phyloP scores from a whole-genome alignment of 306 rosid species.

The Oxytropis ochrocephala region DNA sequence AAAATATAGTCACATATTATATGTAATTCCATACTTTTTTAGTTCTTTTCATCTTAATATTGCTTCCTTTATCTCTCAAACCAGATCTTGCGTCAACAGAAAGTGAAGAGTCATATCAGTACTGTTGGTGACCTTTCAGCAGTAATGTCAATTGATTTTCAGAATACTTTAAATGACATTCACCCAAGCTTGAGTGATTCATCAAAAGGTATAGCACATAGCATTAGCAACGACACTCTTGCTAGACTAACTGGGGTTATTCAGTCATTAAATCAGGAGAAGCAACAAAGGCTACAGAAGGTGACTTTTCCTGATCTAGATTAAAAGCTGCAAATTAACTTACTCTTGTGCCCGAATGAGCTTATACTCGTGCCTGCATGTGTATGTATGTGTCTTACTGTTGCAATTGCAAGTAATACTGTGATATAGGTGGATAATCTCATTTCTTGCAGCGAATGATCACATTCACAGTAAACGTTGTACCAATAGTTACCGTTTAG shows the following conservation, averaged over 20 bases:
- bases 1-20: not conserved
- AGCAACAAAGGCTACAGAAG: conserved; percentile 69
- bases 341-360: not conserved
- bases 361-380: not conserved
- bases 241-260: conserved; percentile 65
- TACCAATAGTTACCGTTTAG: not conserved
- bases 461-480: not conserved
- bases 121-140: conserved; percentile 53
- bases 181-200: conserved; percentile 73
- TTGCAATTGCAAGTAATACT: not conserved
- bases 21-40: not conserved
- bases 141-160: conserved; percentile 66
- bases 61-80: conserved; percentile 6
- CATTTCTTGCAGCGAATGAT: not conserved
- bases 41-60: not conserved
- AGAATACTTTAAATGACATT: conserved; percentile 45
- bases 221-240: conserved; percentile 81
- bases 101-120: conserved; percentile 47
- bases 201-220: conserved; percentile 33
- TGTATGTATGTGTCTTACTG: not conserved
- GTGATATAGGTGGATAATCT: not conserved
- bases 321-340: not conserved
- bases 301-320: conserved; percentile 34
- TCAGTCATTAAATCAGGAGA: conserved; percentile 59
- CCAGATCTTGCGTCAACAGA: conserved; percentile 72